Percentiles rank a stretch among this genome's conserved stretches.
Evolutionary conservation across 768 basidiomycete species (phyloP).

Genomic region (Glaciozyma antarctica): DNA sequence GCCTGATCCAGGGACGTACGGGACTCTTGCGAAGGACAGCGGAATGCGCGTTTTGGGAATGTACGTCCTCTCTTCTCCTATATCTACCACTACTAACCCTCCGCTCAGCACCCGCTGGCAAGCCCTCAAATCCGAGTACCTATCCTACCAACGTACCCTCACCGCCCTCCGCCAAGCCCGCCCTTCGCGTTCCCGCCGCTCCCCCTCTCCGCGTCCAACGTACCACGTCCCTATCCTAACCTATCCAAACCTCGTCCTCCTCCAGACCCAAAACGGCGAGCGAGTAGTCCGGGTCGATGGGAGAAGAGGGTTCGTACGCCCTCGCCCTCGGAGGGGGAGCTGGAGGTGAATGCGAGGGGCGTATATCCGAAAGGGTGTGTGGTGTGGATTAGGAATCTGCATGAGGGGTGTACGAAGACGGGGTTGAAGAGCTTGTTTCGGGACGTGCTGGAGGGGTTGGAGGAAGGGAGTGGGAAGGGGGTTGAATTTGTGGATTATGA

Average conservation of each 20-base stretch:
- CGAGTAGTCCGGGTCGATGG: no score
- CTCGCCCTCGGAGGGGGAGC: background rate
- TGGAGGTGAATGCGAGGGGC: slow-evolving; percentile 8
- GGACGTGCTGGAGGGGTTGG: slow-evolving; percentile 16
- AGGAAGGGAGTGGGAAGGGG: slow-evolving; percentile 27
- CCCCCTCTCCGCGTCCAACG: background rate
- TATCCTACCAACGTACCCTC: slow-evolving; percentile 27
- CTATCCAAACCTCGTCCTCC: no score
- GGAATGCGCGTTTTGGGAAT: background rate
- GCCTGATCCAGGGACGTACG: no score
- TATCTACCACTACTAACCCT: background rate
- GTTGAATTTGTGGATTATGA: slow-evolving; percentile 29
- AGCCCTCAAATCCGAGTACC: slow-evolving; percentile 30
- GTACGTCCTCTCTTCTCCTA: background rate
- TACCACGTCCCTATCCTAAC: no score
- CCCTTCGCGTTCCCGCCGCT: background rate
- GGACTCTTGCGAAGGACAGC: background rate
- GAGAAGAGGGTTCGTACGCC: background rate
- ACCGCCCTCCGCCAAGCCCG: slow-evolving; percentile 7
- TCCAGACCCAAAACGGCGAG: no score
- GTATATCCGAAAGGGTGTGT: slow-evolving; percentile 22
- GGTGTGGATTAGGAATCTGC: slow-evolving; percentile 24
- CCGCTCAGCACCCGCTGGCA: slow-evolving; percentile 22
- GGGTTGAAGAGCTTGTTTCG: slow-evolving; percentile 15
- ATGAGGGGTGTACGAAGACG: slow-evolving; percentile 18